Evolutionary conservation across 371 early-diverging fungal genomes (phyloP), one percentile per base, ranked within the genome.

Genomic region (Mortierella sp.): DNA sequence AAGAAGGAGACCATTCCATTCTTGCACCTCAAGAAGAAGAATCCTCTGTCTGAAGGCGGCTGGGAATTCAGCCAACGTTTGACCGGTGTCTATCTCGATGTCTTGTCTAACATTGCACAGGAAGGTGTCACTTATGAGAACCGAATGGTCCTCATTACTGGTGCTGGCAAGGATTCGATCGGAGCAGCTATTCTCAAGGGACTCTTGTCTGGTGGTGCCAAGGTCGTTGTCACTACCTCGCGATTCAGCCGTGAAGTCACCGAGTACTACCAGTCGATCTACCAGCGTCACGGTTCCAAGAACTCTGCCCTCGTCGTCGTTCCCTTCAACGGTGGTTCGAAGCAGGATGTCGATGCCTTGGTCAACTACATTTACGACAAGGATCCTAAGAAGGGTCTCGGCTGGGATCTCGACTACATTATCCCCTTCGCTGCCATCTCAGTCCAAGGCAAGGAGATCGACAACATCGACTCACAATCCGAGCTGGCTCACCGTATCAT

Each of bases 351-450:
- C 22, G 83, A 88, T 57, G 82, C 86, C 22, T 80, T 98, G 10
- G 85, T 97, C 52, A 81, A 91, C 71, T 95, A 94, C 82, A 92
- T 97, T 53, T 97, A 96, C 81, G 84, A 86, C 60, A 78, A 82
- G 57, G 93, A 93, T 61, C 85, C 85, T 52, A 89, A 90, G 85
- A 76, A 64, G 48, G 94, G 94, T 57, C 86, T 97, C 28, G 86
- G 87, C 67, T 94, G 94, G 94, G 95, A 96, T 82, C 88, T 97
- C 68, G 98, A 98, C 83, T 92, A 87, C 72, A 85, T 98, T 60
- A 86, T 98, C 77, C 98, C 98, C 28, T 98, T 98, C 81, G 98
- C 96, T 50, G 97, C 98, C 39, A 91, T 96, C 50, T 87, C 94
- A 39, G 97, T 93, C 65, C 89, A 93, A 43, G 97, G 96, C 56